Evolutionary conservation across 345 rosid genomes (phyloP).

Genomic region (Eucalyptus guilfoylei): DNA sequence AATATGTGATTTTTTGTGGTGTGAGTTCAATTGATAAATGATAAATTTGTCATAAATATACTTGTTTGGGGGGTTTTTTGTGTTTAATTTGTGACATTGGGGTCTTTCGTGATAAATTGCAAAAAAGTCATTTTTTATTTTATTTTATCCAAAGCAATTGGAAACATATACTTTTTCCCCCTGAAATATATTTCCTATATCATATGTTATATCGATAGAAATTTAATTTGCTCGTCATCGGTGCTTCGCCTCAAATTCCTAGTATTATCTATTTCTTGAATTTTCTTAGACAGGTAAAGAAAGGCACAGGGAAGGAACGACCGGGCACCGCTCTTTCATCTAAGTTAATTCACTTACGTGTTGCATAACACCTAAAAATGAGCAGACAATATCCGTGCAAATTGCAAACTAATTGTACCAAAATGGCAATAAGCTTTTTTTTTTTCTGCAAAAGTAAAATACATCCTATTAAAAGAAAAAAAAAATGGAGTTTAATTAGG

Average conservation of each 20-base stretch:
- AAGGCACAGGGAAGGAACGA: not conserved
- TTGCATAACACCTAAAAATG: not conserved
- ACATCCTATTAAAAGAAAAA: not conserved
- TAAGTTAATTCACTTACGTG: not conserved
- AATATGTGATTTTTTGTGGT: not conserved
- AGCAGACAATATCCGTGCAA: not conserved
- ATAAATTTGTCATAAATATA: too few species aligned
- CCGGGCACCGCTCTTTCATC: not conserved
- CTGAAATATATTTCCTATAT: not conserved
- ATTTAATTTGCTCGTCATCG: not conserved
- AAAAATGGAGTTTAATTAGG: not conserved
- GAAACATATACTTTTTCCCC: not conserved
- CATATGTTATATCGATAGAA: not conserved
- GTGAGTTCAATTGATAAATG: too few species aligned
- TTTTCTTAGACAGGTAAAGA: not conserved
- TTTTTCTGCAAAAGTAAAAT: not conserved
- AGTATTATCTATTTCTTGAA: not conserved
- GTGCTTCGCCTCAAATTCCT: not conserved
- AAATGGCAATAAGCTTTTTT: not conserved
- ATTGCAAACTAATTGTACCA: not conserved
- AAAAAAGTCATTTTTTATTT: not conserved
- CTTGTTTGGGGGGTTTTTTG: rapidly evolving
- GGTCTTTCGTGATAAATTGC: not conserved
- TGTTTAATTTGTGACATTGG: not conserved
- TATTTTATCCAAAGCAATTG: not conserved